Evolutionary conservation across 768 basidiomycete genomes (phyloP).

Genomic region (Cystobasidiopsis lactophilus): DNA sequence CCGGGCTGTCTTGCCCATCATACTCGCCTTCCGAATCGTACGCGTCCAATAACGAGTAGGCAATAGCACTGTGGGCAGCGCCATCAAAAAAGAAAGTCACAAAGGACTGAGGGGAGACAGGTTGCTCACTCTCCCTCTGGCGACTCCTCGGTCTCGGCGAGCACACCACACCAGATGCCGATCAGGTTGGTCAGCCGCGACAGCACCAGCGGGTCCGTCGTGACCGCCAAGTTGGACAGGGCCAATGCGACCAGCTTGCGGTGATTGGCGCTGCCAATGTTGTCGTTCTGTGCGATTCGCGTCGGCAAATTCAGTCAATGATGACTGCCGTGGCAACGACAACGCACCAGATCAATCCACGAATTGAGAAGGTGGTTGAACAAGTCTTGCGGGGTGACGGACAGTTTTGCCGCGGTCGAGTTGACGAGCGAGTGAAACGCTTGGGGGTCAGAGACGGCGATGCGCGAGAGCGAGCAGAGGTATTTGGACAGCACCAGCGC

Average conservation of each 20-base stretch:
- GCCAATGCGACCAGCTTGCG: slow-evolving; percentile 71
- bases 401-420: slow-evolving; percentile 33
- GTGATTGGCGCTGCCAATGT: slow-evolving; percentile 62
- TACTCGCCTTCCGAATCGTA: slow-evolving; percentile 12
- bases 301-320: background rate
- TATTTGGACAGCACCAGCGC: slow-evolving; percentile 37
- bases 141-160: slow-evolving; percentile 64
- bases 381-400: slow-evolving; percentile 34
- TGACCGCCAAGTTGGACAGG: slow-evolving; percentile 51
- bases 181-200: slow-evolving; percentile 54
- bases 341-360: slow-evolving; percentile 45
- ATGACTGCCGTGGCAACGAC: background rate
- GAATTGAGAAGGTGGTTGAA: slow-evolving; percentile 50
- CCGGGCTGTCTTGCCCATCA: slow-evolving; percentile 45
- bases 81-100: too few species aligned
- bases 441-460: slow-evolving; percentile 41
- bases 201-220: slow-evolving; percentile 50
- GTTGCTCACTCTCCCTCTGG: slow-evolving; percentile 16
- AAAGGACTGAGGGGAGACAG: background rate
- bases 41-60: slow-evolving; percentile 12
- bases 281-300: slow-evolving; percentile 57
- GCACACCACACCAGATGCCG: slow-evolving; percentile 71
- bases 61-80: slow-evolving; percentile 5
- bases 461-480: slow-evolving; percentile 50
- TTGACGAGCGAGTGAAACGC: slow-evolving; percentile 51